Base-by-base conservation (phyloP, 2,329 filamentous ascomycete species). In the Fonsecaea erecta region DNA sequence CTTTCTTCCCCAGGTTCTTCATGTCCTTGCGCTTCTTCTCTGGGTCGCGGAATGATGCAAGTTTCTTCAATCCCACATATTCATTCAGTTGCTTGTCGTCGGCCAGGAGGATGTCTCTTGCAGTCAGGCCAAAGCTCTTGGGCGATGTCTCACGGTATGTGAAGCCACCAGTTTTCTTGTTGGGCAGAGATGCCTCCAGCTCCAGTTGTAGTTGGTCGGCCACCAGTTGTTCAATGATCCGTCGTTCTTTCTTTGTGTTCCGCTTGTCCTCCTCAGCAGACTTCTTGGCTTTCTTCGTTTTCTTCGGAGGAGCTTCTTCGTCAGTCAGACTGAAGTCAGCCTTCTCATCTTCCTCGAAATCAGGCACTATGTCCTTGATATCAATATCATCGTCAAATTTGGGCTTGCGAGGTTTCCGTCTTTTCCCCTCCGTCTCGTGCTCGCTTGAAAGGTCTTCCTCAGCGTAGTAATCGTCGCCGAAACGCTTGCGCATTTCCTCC, bases 381-480 rank as follows among this genome's bases (percentile, higher is more conserved):
- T 98, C 93, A 72, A 99, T 97, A 75, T 99, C 95, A 74, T 98
- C 93, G 73, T 97, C 92, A 90, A 94, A 99, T 70, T 88, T 91
- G 9, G 93, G 93, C 80, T 96, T 96, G 83, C 91, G 92, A 46
- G 63, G 35, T 64, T 72, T 72, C 28, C 40, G 59, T 32, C 64
- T 69, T 32, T 56, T 57, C 18, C 46, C 35, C 7, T 35, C 80
- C 90, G 93, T 97, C 68, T 88, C 91, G 9, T 92, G 92, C 80
- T 80, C 85, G 55, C 79, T 82, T n/a, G 75, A 80, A 7, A 78
- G 84, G 12, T 91, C 88, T 11, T 81, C 78, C 56, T 89, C 85
- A 9, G 88, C 90, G 73, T 99, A 99, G 80, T 99, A 99, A 9
- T 90, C 85, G 14, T 97, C 92, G 61, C 91, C 93, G 73, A 99